Percentiles rank a stretch among this genome's conserved stretches.
phyloP scores from a whole-genome alignment of 331 rosid species.

The Dryas integrifolia region DNA sequence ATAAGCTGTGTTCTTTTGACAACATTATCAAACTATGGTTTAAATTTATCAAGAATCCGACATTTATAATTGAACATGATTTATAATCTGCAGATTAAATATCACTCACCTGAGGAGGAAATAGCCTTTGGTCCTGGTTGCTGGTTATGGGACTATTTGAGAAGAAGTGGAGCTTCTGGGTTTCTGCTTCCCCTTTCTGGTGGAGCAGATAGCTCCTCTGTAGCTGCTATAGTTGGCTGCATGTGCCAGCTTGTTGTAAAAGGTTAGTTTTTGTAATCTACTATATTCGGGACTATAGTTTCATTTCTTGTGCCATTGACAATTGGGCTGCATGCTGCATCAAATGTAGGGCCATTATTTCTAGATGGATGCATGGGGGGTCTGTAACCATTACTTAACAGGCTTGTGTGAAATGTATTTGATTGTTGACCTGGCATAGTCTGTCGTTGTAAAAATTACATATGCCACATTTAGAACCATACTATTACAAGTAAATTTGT shows the following conservation, averaged over 20 bases:
- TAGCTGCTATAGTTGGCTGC: slow-evolving; percentile 95
- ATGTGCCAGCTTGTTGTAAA: slow-evolving; percentile 94
- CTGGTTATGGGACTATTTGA: slow-evolving; percentile 97
- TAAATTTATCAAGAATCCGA: neutral
- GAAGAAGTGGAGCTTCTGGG: slow-evolving; percentile 99
- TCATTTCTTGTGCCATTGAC: neutral
- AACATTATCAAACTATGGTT: neutral
- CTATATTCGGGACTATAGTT: neutral
- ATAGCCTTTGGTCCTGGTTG: slow-evolving; percentile 97
- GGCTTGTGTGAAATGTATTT: slow-evolving; percentile 12
- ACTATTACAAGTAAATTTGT: neutral
- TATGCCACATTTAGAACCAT: neutral
- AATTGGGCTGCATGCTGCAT: neutral
- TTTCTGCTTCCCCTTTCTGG: slow-evolving; percentile 98
- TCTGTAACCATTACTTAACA: slow-evolving; percentile 12
- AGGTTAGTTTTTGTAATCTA: slow-evolving; percentile 43
- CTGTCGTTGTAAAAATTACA: neutral
- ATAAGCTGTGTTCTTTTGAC: neutral
- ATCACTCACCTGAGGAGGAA: slow-evolving; percentile 91
- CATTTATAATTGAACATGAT: slow-evolving; percentile 27
- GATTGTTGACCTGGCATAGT: neutral
- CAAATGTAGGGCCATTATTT: neutral
- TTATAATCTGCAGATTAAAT: slow-evolving; percentile 55
- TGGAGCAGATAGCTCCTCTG: slow-evolving; percentile 98
- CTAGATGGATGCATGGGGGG: slow-evolving; percentile 4